Base-by-base conservation (phyloP, 805 yeast species). In the Sporopachydermia lactativora region DNA sequence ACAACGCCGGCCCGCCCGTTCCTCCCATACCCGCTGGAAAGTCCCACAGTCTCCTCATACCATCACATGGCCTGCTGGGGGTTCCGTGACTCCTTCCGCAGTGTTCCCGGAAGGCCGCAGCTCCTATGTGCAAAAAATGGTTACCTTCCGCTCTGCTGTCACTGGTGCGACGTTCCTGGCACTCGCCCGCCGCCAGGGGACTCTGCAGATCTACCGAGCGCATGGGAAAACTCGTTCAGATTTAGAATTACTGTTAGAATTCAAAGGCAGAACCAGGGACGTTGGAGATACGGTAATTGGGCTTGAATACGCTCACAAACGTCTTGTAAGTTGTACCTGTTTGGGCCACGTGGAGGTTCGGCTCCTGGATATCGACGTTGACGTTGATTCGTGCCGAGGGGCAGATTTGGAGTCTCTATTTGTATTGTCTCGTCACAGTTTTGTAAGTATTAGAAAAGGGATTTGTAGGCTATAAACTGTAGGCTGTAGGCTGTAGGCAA, bases 171-270 rank as follows among this genome's bases (percentile, higher is more conserved):
- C 46, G 41, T 49, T 17, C 31, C n/a, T 24, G 31, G 37, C 46
- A 4, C 49, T 43, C 15, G 53, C 52, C 13, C 39, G 53, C 15
- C 45, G 46, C 34, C 50, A 52, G 11, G 51, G 51, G 14, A 17
- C 42, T 3, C 39, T 49, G 8, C 52, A 49, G 35, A 17, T 49
- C 28, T 49, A 43, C 37, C n/a, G n/a, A n/a, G n/a, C n/a, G n/a
- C 44, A 47, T 31, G 42, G 41, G 4, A 45, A 36, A n/a, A 42
- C n/a, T 6, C n/a, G 37, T 11, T 42, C 36, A 15, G 35, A 41
- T 14, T 41, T 45, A n/a, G 36, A 8, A 24, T 24, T 24, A 24
- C 31, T 39, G n/a, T 18, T 37, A 6, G 53, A 49, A 39, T 49
- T 50, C 51, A 42, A 42, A 38, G 45, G 44, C 5, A 39, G 37